Evolutionary conservation across 345 rosid genomes (phyloP), one percentile per base, ranked within the genome.

Genomic region (Trapa bicornis): DNA sequence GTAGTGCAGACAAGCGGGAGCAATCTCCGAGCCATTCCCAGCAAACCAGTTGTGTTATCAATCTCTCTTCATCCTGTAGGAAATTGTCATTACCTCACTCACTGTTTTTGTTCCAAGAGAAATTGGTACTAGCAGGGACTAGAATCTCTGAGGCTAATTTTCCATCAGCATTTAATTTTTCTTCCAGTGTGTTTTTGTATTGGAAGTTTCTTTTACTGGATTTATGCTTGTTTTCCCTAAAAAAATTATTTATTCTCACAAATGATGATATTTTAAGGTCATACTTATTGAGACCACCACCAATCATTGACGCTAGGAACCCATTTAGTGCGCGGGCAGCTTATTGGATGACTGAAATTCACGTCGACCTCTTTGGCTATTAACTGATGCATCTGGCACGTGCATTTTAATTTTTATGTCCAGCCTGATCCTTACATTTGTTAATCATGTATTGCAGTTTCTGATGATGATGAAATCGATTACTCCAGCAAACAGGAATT

Each of bases 381-480:
- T 15, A 15, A 15, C 5, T 50, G 22, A 15, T 16, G 22, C 6
- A 50, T 50, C 5, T 4, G 54, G 17, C 54, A 13, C 8, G 54
- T 50, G 3, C 22, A 50, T 5, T 16, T 22, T 22, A 22, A 22
- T 22, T 22, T 22, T 4, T 16, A 17, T 45, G 48, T 13, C 11
- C 48, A 50, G 60, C 60, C 3, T 22, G 60, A 54, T 2, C 3
- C 60, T 37, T 64, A 15, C 32, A 64, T 37, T 65, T 4, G 22
- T 53, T 6, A 42, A 67, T 32, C 47, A 3, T 6, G 15, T 64
- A 37, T 74, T 65, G 47, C 84, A 86, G 90, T 86, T 80, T 90
- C 94, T 1, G 88, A 86, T 12, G 89, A 87, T 37, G 92, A 90
- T 47, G 96, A 87, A 75, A 79, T 86, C 73, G 92, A 90, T 71